Percentiles rank a stretch among this genome's conserved stretches.
Evolutionary conservation across 192 early-diverging fungal genomes (phyloP).

Genomic region (Mortierella antarctica): DNA sequence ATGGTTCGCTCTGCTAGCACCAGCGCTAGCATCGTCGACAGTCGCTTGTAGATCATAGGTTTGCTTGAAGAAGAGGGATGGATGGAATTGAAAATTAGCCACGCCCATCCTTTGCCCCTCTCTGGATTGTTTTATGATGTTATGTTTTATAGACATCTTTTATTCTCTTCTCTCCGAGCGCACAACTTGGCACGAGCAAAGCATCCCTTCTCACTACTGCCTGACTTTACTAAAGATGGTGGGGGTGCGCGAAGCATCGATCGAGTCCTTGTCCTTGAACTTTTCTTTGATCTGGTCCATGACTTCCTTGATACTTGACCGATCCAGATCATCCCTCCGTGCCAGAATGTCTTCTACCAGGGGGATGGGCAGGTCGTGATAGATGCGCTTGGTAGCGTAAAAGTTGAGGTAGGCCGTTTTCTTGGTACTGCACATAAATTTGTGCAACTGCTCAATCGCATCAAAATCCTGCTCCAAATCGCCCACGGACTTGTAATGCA

Average conservation of each 20-base stretch:
- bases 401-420: constrained; percentile 92
- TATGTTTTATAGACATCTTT: no score
- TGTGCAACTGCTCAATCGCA: constrained; percentile 83
- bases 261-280: constrained; percentile 66
- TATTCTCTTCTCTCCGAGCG: neutral
- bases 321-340: constrained; percentile 93
- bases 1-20: constrained; percentile 4
- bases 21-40: constrained; percentile 9
- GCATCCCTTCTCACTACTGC: constrained; percentile 56
- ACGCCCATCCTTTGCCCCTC: no score
- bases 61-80: neutral
- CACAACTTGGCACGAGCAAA: no score
- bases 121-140: no score
- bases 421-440: constrained; percentile 83
- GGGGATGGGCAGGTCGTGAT: constrained; percentile 90
- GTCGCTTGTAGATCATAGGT: constrained; percentile 5
- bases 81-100: no score
- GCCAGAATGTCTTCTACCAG: constrained; percentile 92
- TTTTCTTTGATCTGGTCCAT: constrained; percentile 84
- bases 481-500: constrained; percentile 72
- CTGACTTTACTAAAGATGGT: constrained; percentile 70
- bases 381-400: constrained; percentile 88
- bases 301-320: constrained; percentile 83
- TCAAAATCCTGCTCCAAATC: constrained; percentile 86
- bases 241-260: constrained; percentile 54